Base-by-base conservation (phyloP, 805 yeast species). In the Starmerella vaccinii region DNA sequence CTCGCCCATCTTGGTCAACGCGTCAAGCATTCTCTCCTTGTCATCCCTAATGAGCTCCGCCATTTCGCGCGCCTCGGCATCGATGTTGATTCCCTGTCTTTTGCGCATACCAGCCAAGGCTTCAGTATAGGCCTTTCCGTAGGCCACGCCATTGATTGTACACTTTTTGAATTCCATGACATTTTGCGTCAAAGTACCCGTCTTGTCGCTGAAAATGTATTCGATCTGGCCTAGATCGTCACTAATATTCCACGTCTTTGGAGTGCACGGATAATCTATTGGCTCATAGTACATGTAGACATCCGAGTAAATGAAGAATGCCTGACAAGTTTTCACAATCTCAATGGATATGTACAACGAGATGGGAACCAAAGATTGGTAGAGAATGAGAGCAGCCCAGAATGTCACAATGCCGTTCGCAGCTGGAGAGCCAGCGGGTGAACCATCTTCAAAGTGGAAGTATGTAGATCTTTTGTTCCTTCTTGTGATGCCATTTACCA, bases 201-300 rank as follows among this genome's bases (percentile, higher is more conserved):
- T 84, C 65, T 84, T 84, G 68, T 84, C 94, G 60, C 87, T 80
- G 65, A 84, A 84, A 30, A 84, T 75, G 62, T 84, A 84, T 65
- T 84, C 94, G 57, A 84, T 80, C 64, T 84, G 94, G 18, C 94
- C 94, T 59, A 84, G 70, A 63, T 84, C 94, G 65, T 84, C 94
- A 6, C 90, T 82, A 46, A 84, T 84, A 60, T 80, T 81, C 94
- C 94, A 84, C 0, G 89, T 75, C 60, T 84, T 84, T 2, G 94
- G 90, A 0, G 81, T 76, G 66, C 94, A 84, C 0, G 90, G 89
- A 60, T 77, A 82, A 65, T 84, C 88, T 44, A 82, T 68, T 45
- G 69, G 75, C 41, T 73, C 79, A 58, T 84, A 80, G 63, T 84
- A 84, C 82, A 84, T 78, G 55, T 76, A 73, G 27, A 71, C 70